phyloP scores from a whole-genome alignment of 2,329 filamentous ascomycete species.

The Ceratocystis colombiana region DNA sequence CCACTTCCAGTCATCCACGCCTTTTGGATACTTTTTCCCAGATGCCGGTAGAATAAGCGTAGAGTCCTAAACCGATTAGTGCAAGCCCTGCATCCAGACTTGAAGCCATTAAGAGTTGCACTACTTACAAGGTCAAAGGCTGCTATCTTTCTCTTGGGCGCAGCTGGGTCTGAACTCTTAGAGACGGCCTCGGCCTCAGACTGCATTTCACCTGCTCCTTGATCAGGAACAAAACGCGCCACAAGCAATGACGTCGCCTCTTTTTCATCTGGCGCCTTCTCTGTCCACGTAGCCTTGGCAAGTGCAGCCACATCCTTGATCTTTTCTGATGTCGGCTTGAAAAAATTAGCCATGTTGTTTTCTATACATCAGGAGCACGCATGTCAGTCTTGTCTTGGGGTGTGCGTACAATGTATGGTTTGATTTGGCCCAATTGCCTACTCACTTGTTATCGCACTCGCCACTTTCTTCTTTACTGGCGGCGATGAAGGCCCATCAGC shows the following conservation, averaged over 20 bases:
- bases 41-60: conserved; percentile 74
- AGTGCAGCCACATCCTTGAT: conserved; percentile 56
- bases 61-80: conserved; percentile 52
- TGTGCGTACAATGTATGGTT: background rate
- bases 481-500: conserved; percentile 18
- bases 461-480: conserved; percentile 20
- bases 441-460: conserved; percentile 16
- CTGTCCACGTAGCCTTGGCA: conserved; percentile 45
- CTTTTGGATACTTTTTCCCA: conserved; percentile 64
- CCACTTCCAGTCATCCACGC: conserved; percentile 84
- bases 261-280: conserved; percentile 47
- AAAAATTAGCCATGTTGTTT: conserved; percentile 69
- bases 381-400: background rate
- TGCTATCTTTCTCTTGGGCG: conserved; percentile 46
- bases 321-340: conserved; percentile 77
- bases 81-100: background rate
- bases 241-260: conserved; percentile 55
- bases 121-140: conserved; percentile 55
- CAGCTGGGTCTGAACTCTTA: background rate
- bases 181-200: conserved; percentile 18
- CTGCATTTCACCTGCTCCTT: conserved; percentile 26
- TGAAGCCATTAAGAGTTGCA: background rate
- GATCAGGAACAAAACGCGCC: conserved; percentile 53
- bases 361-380: conserved; percentile 36
- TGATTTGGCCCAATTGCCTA: background rate